Evolutionary conservation across 805 yeast genomes (phyloP), one percentile per base, ranked within the genome.

Genomic region (Kuraishia piskuri): DNA sequence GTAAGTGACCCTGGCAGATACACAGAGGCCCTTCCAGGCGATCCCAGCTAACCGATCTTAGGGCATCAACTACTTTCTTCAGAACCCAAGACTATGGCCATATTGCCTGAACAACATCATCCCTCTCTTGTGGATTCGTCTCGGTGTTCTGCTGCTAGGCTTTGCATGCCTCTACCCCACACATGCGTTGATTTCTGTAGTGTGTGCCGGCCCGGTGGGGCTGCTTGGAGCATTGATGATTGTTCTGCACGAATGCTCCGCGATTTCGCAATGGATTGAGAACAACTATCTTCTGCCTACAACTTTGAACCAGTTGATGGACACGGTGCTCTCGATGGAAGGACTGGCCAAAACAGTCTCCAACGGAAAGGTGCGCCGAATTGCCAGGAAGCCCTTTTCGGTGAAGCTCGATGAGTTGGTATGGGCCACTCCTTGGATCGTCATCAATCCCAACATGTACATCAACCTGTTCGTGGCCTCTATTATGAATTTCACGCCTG

Each of bases 401-500:
- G 14, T 31, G 3, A 10, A 19, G 14, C 9, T 46, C 17, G 17
- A 46, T 17, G 48, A 46, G 19, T 6, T 55, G 3, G 22, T 73
- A 22, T 54, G 73, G 1, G 70, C 78, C 21, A 22, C 17, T 4
- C 48, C 25, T 22, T 22, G 26, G 25, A 46, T 46, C 3, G 14
- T 17, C 4, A 12, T 46, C n/a, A 46, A 46, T 46, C 24, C 24
- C 14, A 46, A 46, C 19, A 22, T 19, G 19, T 50, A 78, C 0
- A 19, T 66, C 6, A 69, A 74, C 52, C 68, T 74, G 2, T 0
- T 73, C 0, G 14, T 71, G 0, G 64, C 72, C 21, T 58, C 78
- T 20, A 14, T 70, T 0, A 60, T 83, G 14, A 74, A 77, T 25
- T 64, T 74, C 52, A 70, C 84, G 17, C 90, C 90, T 0, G 36